These are phyloP conservation scores for Fragaria nilgerrensis DNA, from an alignment of 306 rosid genomes.

Conservation along the genomic window DNA sequence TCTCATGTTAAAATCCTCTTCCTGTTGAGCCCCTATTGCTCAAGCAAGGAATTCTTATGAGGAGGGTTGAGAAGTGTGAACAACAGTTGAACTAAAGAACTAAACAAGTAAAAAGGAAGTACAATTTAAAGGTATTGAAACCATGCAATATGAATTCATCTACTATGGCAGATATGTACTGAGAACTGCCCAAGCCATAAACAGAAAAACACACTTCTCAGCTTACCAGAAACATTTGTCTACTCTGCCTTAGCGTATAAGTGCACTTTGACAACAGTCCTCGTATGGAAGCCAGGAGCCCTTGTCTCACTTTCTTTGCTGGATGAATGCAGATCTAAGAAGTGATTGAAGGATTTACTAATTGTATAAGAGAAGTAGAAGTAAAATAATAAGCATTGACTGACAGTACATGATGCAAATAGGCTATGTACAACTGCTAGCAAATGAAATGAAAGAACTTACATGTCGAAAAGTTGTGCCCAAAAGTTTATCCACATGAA, in stretches of 20 bases:
- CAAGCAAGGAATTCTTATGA: background rate
- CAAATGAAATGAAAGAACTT: slow-evolving; percentile 33
- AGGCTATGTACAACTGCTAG: background rate
- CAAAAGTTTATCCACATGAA: slow-evolving; percentile 65
- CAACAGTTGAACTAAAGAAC: background rate
- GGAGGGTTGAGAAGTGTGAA: background rate
- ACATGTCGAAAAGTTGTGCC: slow-evolving; percentile 74
- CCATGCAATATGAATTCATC: background rate
- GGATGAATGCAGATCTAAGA: slow-evolving; percentile 87
- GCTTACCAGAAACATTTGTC: slow-evolving; percentile 94
- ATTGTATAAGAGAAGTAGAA: slow-evolving; percentile 11
- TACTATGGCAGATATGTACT: background rate
- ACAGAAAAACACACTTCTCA: slow-evolving; percentile 8
- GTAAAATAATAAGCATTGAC: slow-evolving; percentile 3
- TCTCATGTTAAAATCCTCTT: background rate
- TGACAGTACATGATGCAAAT: background rate
- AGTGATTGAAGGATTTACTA: slow-evolving; percentile 27
- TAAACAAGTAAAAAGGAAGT: background rate
- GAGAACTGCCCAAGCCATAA: slow-evolving; percentile 20
- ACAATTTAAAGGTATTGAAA: background rate
- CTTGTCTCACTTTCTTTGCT: slow-evolving; percentile 74
- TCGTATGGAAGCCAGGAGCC: slow-evolving; percentile 68
- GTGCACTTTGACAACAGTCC: slow-evolving; percentile 70
- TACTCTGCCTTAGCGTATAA: slow-evolving; percentile 57
- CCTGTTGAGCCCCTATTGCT: background rate